Conservation (phyloP, 345 rosid species). For the Populus alba region DNA sequence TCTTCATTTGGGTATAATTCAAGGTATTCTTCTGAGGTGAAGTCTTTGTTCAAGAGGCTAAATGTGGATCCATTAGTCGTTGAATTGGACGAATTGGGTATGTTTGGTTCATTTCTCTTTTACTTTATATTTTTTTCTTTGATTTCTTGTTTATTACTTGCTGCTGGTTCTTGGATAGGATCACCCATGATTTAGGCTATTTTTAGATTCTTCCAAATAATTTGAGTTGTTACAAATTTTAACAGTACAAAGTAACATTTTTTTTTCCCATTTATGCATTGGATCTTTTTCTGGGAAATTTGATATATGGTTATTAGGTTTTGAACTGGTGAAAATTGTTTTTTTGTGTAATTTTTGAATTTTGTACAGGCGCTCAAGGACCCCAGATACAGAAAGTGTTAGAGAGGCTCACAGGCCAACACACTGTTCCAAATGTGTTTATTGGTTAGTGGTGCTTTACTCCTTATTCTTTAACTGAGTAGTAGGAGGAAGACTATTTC, state of each 20-base stretch:
- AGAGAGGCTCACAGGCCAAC: conserved; percentile 89
- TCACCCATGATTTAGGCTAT: no score
- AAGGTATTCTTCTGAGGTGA: conserved; percentile 94
- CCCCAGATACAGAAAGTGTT: conserved; percentile 80
- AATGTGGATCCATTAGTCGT: conserved; percentile 73
- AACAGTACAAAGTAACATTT: no score
- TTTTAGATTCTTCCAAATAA: no score
- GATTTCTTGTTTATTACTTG: background rate
- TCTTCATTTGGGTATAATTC: conserved; percentile 6
- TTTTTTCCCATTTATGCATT: no score
- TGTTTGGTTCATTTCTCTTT: conserved; percentile 9
- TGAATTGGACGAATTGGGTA: conserved; percentile 92
- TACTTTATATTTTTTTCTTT: background rate
- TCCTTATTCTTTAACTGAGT: background rate
- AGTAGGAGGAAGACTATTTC: no score
- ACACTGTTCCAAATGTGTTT: conserved; percentile 91
- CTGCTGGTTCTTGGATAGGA: no score
- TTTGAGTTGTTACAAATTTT: no score
- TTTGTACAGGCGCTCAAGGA: conserved; percentile 73
- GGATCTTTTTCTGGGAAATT: no score
- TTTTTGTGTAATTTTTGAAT: background rate
- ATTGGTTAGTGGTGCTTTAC: conserved; percentile 49
- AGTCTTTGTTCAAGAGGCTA: conserved; percentile 67
- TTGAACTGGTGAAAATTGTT: background rate
- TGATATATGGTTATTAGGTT: no score